Evolutionary conservation across 768 basidiomycete species (phyloP), one percentile per base, ranked within the genome.

Genomic region (Amanita inopinata): DNA sequence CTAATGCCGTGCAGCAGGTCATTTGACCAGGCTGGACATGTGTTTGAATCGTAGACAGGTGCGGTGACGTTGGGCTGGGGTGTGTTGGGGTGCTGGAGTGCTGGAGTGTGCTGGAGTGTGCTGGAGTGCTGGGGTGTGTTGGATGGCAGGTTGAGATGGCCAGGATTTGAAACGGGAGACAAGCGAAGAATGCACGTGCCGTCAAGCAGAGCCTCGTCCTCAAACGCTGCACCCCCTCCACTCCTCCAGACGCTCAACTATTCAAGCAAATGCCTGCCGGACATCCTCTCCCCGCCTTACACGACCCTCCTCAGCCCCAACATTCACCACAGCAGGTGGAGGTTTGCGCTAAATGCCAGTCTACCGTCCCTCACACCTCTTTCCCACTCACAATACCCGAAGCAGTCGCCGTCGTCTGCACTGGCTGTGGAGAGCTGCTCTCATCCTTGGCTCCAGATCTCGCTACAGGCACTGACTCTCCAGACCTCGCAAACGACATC

Each of bases 261-360:
- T 49, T 51, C 46, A 51, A 49, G 38, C 38, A 49, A 46, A 77
- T 78, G 76, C 76, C 78, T 53, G 63, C 74, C 54, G 70, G 69
- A 60, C 71, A 71, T 54, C 61, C 57, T 49, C 41, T 57, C 46
- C 42, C 57, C 17, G 42, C 55, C 38, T 43, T 53, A 43, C 38
- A 51, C 47, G 57, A 55, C 33, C 55, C 53, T 31, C 46, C 45
- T 25, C 39, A 38, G 2, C 56, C 49, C 35, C 58, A 62, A 9
- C 59, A 51, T 17, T 59, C 53, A 33, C 55, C 56, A 18, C 47
- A 50, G 12, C 67, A 71, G 54, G 53, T 55, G 37, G 71, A 73
- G 57, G 50, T 70, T 46, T 75, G 73, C 51, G 53, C 65, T 7
- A 55, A 59, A 12, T 75, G 73, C 48, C 65, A 68, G 32, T 61